Evolutionary conservation across 164 flowering plant genomes (phyloP), one percentile per base, ranked within the genome.

Genomic region (Malania oleifera): DNA sequence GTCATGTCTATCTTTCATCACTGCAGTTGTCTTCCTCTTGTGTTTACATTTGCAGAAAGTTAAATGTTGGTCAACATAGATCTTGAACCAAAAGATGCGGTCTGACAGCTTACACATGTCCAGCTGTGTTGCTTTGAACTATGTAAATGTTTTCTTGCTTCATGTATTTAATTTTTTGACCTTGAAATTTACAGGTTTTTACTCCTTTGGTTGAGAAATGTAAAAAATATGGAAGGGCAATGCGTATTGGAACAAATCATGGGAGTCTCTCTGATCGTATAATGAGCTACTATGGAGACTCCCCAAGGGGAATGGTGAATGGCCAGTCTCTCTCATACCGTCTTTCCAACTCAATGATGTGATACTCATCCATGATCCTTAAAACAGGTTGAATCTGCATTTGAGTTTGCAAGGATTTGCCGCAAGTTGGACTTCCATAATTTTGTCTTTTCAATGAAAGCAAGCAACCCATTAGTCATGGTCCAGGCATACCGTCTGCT

Each of bases 261-360:
- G 98, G 98, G 44, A 92, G 98, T 60, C 96, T 92, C 77, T 92
- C 98, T 18, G 96, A 89, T 77, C 96, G 96, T 67, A 89, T 86
- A 52, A 92, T 92, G 98, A 92, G 98, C 80, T 92, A 92, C 71
- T 87, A 85, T 72, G 98, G 98, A 25, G 96, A 92, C 75, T 89
- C 98, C 55, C 96, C 98, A 11, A 80, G 98, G 67, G 98, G 98
- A 81, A 92, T 92, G 98, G 98, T 89, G 45, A 74, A 37, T 34
- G 37, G 11, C 14, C 45, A 20, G 60, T 18, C 22, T 25, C 46
- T 35, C 26, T 50, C 22, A 47, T 66, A 7, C 52, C 64, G 41
- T 56, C 31, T 51, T 57, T 19, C 3, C 24, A 18, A 54, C 14
- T 44, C 34, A 37, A 34, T 49, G 20, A 9, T 31, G 9, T 4